Evolutionary conservation across 2,329 filamentous ascomycete species (phyloP).

Genomic region (Hymenotorrendiella dingleyae): DNA sequence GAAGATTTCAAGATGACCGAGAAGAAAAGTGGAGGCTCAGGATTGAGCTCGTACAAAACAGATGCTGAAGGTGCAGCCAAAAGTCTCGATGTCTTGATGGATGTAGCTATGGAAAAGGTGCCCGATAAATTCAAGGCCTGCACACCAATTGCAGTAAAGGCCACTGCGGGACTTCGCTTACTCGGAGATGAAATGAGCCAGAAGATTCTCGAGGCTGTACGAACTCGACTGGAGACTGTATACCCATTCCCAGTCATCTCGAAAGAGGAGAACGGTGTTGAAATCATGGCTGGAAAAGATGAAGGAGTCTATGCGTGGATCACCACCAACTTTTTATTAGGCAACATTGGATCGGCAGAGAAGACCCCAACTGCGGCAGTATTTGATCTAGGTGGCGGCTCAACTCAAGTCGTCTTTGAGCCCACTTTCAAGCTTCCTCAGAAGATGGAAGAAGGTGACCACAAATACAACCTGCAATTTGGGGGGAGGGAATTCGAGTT

Average conservation of each 20-base stretch:
- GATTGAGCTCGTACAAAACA: constrained; percentile 77
- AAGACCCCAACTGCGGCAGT: constrained; percentile 86
- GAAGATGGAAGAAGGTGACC: constrained; percentile 80
- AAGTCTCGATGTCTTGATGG: constrained; percentile 82
- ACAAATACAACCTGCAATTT: constrained; percentile 90
- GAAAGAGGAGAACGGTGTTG: constrained; percentile 76
- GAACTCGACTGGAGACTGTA: constrained; percentile 73
- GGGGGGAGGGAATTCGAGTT: constrained; percentile 86
- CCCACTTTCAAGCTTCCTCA: constrained; percentile 91
- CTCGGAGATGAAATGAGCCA: constrained; percentile 75
- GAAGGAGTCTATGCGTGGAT: constrained; percentile 99
- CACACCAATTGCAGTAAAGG: constrained; percentile 94
- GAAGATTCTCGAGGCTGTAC: constrained; percentile 80
- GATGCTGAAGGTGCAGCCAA: constrained; percentile 84
- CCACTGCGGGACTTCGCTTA: constrained; percentile 87
- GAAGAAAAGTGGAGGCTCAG: constrained; percentile 67
- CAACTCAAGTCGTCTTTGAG: constrained; percentile 97
- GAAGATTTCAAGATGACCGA: constrained; percentile 93
- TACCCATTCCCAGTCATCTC: constrained; percentile 95
- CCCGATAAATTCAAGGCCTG: constrained; percentile 88
- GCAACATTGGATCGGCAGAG: constrained; percentile 92
- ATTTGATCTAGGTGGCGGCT: constrained; percentile 93
- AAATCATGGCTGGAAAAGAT: constrained; percentile 95
- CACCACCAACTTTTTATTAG: constrained; percentile 95
- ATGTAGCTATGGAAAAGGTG: constrained; percentile 76